A percentile compares a stretch with the other conserved stretches of the same genome.
Evolutionary conservation across 2,329 filamentous ascomycete species (phyloP).

Genomic region (Lecanicillium sp.): DNA sequence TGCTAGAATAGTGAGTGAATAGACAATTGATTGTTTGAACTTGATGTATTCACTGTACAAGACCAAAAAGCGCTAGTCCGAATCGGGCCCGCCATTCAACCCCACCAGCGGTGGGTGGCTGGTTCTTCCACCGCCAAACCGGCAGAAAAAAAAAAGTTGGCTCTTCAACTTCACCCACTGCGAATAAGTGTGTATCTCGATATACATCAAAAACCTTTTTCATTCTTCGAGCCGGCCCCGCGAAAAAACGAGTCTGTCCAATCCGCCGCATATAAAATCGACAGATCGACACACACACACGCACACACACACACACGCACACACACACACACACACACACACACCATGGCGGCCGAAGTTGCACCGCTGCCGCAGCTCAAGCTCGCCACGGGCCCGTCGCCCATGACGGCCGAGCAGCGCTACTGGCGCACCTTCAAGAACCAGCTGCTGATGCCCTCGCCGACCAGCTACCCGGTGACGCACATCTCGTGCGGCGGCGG

Average conservation of each 20-base stretch:
- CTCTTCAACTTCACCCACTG: not conserved
- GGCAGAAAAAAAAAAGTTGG: conserved; percentile 25
- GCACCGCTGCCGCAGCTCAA: conserved; percentile 74
- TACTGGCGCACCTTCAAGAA: conserved; percentile 98
- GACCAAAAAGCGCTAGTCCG: conserved; percentile 5
- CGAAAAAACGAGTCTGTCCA: no score
- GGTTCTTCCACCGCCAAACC: conserved; percentile 7
- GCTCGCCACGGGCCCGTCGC: conserved; percentile 74
- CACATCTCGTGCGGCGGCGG: conserved; percentile 69
- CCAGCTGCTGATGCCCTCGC: conserved; percentile 81
- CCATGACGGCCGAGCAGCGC: conserved; percentile 82
- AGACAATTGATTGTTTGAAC: no score
- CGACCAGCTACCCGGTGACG: conserved; percentile 82
- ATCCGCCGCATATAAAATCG: not conserved
- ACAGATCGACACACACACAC: not conserved
- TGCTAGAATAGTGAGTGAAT: no score
- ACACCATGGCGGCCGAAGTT: conserved; percentile 79
- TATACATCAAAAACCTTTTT: no score
- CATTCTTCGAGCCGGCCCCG: not conserved
- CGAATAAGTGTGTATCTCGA: no score
- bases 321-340: conserved; percentile 13
- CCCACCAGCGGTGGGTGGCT: not conserved
- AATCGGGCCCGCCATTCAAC: not conserved
- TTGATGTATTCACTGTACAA: not conserved
- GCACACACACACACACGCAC: conserved; percentile 17